phyloP scores from a whole-genome alignment of 164 flowering plant species.

The Magnolia changhungtana region DNA sequence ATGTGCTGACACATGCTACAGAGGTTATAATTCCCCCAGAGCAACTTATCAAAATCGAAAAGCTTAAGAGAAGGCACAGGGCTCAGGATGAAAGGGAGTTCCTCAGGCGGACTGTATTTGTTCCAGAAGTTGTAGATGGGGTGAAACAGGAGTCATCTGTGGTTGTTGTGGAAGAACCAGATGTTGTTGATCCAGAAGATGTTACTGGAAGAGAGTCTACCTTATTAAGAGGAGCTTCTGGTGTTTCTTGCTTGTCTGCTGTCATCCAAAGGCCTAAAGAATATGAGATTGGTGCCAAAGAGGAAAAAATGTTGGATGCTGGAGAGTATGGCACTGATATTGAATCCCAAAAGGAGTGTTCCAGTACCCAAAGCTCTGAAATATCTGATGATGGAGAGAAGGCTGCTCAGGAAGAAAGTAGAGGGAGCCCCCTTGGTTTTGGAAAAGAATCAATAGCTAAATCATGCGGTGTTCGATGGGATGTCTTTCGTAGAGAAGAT shows the following conservation, averaged over 20 bases:
- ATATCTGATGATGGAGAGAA: constrained; percentile 25
- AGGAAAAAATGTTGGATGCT: constrained; percentile 20
- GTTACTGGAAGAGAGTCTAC: constrained; percentile 14
- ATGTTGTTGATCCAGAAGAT: constrained; percentile 16
- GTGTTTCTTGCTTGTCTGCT: constrained; percentile 23
- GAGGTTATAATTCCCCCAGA: constrained; percentile 42
- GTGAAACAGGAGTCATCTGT: constrained; percentile 17
- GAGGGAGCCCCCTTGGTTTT: constrained; percentile 13
- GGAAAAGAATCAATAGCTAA: constrained; percentile 13
- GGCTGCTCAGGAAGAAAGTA: constrained; percentile 12
- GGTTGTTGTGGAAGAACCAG: constrained; percentile 26
- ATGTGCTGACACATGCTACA: constrained; percentile 54
- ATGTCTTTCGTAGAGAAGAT: constrained; percentile 78
- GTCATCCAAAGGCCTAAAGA: constrained; percentile 12
- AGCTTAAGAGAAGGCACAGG: constrained; percentile 41
- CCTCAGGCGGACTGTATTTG: constrained; percentile 6
- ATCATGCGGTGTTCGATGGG: constrained; percentile 70
- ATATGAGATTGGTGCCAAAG: constrained; percentile 5
- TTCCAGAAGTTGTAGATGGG: constrained; percentile 18
- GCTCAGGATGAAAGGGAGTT: constrained; percentile 30
- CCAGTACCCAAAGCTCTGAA: constrained; percentile 26
- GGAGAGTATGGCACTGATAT: constrained; percentile 28
- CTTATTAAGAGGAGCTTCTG: constrained; percentile 16
- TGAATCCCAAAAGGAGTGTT: constrained; percentile 22
- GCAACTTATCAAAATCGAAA: constrained; percentile 37